Base-by-base conservation (phyloP, 352 stramenopile species). In the Phytophthora meadii region DNA sequence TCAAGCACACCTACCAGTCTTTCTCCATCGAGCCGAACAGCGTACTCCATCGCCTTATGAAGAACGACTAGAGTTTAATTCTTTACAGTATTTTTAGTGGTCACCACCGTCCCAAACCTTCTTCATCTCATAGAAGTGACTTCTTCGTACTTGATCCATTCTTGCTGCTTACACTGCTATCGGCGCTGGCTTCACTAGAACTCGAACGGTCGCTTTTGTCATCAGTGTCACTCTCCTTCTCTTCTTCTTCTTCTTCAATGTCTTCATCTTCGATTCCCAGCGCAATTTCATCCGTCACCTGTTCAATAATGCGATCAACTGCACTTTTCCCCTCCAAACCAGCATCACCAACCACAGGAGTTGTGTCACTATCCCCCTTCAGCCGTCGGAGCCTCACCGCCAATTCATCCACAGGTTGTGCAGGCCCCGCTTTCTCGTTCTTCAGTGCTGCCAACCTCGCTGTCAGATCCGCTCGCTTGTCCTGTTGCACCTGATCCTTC, bases 251-350 rank as follows among this genome's bases (percentile, higher is more conserved):
- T 24, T 70, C 58, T 4, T 76, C 61, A 22, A 48, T 51, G 4
- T 67, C 70, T 14, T 66, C 54, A 19, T 76, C 77, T 27, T 87
- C 79, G 22, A 91, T 74, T 25, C 81, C 79, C 12, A 92, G 55
- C 7, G 71, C 70, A 24, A 90, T 70, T 47, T 92, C 84, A 24
- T 92, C 84, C 42, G 77, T 69, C 30, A 76, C 80, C 50, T 89
- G 80, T 46, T 81, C 77, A 52, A 92, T 79, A 52, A 92, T 79
- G 15, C 67, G 61, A 24, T 84, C 72, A 34, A 79, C 76, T 1
- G 65, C 53, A 28, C 44, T 72, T 47, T 74, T 72, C 27, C 45
- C 36, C 0, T 59, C 59, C 14, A 48, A 37, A 25, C 28, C 42
- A 15, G 30, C 25, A 11, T 28, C 40, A 8, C 22, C 47, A 40